These are phyloP conservation scores for Chaetomiaceae sp. DNA, from an alignment of 2,329 filamentous ascomycete species.

Conservation along the genomic window DNA sequence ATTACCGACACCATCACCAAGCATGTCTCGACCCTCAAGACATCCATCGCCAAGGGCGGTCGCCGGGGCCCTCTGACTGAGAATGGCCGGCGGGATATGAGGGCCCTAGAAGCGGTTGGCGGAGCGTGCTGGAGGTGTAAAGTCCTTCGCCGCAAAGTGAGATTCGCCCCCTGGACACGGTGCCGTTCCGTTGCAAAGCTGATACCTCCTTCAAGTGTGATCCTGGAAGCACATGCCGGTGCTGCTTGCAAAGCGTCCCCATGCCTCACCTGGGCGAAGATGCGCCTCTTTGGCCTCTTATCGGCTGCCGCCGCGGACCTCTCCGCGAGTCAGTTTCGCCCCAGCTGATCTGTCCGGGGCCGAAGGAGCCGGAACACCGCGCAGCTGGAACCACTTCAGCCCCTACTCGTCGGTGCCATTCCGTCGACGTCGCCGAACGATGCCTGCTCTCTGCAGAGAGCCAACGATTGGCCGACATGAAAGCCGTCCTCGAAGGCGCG, in stretches of 20 bases:
- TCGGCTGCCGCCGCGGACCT: conserved; percentile 30
- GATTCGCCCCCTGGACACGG: neutral
- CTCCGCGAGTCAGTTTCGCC: conserved; percentile 27
- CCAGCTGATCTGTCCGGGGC: conserved; percentile 27
- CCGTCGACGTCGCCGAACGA: conserved; percentile 19
- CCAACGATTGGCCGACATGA: conserved; percentile 29
- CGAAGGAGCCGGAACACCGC: conserved; percentile 1
- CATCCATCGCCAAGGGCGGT: conserved; percentile 27
- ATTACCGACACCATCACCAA: conserved; percentile 25
- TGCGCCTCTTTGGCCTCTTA: conserved; percentile 30
- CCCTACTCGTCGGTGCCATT: conserved; percentile 14
- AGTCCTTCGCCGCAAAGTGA: conserved; percentile 28
- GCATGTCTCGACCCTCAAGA: conserved; percentile 23
- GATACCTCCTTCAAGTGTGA: conserved; percentile 24
- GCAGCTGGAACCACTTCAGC: neutral
- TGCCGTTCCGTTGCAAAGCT: neutral
- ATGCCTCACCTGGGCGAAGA: conserved; percentile 30
- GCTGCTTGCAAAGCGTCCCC: conserved; percentile 28
- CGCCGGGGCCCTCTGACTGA: conserved; percentile 29
- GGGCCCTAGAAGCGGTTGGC: conserved; percentile 27
- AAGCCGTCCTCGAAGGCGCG: conserved; percentile 28
- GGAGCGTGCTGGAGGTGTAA: conserved; percentile 32
- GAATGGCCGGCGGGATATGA: conserved; percentile 29
- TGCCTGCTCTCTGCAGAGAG: conserved; percentile 28
- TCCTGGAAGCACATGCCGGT: conserved; percentile 27